Percentiles rank a stretch among this genome's conserved stretches.
These are phyloP conservation scores for Cryomyces minteri DNA, from an alignment of 495 filamentous ascomycete genomes.

Conservation along the genomic window DNA sequence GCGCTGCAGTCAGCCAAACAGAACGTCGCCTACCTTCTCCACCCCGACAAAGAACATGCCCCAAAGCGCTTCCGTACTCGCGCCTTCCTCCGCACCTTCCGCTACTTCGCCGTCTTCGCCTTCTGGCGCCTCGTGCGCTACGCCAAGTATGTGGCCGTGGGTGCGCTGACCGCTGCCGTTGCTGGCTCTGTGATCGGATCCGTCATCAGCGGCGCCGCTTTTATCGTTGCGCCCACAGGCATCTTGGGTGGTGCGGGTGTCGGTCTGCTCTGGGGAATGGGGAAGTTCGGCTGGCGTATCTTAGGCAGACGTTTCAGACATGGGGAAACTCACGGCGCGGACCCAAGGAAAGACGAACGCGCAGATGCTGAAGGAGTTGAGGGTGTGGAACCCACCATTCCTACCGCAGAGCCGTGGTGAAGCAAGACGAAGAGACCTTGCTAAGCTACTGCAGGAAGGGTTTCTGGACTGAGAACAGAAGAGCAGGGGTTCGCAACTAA, in stretches of 20 bases:
- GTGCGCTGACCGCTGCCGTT: constrained; percentile 13
- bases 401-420: too few species aligned
- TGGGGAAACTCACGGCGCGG: constrained; percentile 4
- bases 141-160: constrained; percentile 21
- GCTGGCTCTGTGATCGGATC: constrained; percentile 14
- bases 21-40: not conserved
- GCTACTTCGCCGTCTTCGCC: constrained; percentile 17
- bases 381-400: too few species aligned
- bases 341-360: constrained; percentile 4
- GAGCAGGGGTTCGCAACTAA: too few species aligned
- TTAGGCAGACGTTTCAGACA: constrained; percentile 9
- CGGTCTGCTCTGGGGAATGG: constrained; percentile 11
- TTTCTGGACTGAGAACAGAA: too few species aligned
- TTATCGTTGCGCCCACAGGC: constrained; percentile 18
- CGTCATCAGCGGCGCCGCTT: constrained; percentile 15
- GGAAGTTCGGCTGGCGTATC: constrained; percentile 10
- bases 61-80: constrained; percentile 17
- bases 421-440: too few species aligned
- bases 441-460: too few species aligned
- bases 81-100: constrained; percentile 18
- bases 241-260: constrained; percentile 13
- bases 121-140: constrained; percentile 23
- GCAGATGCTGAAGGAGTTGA: not conserved
- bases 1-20: not conserved
- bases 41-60: not conserved